Evolutionary conservation across 1,284 basidiomycete species (phyloP).

Genomic region (Porogramme epimiltina): DNA sequence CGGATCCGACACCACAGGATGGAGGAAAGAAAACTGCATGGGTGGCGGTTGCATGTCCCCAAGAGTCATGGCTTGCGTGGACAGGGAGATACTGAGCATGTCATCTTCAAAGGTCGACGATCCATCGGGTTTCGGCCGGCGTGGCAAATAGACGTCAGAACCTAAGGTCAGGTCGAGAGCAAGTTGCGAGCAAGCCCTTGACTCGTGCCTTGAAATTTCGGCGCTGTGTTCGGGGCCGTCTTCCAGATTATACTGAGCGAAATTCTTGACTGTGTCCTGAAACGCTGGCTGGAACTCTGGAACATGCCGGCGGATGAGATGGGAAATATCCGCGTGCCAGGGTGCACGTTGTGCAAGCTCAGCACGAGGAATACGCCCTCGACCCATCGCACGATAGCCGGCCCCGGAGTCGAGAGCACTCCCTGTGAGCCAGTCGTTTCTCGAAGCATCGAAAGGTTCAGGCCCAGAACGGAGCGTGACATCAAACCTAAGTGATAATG

Average conservation of each 20-base stretch:
- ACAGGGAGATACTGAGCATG: constrained; percentile 39
- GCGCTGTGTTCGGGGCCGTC: constrained; percentile 39
- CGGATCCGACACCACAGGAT: too few species aligned
- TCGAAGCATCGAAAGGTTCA: constrained; percentile 42
- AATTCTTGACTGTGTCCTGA: constrained; percentile 35
- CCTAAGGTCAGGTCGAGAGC: constrained; percentile 65
- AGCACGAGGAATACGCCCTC: constrained; percentile 46
- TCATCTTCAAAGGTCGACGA: constrained; percentile 33
- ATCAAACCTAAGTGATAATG: constrained; percentile 52
- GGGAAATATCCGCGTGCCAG: constrained; percentile 55
- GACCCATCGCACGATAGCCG: constrained; percentile 52
- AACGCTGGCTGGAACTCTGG: constrained; percentile 38
- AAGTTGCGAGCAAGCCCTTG: constrained; percentile 59
- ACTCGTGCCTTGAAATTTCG: constrained; percentile 47
- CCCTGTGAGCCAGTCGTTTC: constrained; percentile 59
- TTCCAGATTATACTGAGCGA: constrained; percentile 46
- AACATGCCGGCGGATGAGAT: constrained; percentile 46
- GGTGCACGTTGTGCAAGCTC: constrained; percentile 41
- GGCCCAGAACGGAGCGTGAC: constrained; percentile 54
- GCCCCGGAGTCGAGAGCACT: constrained; percentile 49
- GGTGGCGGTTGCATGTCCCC: constrained; percentile 49
- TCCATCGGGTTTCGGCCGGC: constrained; percentile 21
- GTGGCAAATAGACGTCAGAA: constrained; percentile 53
- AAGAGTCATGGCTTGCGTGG: constrained; percentile 57
- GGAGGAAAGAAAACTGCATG: constrained; percentile 62